Evolutionary conservation across 2,329 filamentous ascomycete species (phyloP).

Genomic region (Colletotrichum noveboracense): DNA sequence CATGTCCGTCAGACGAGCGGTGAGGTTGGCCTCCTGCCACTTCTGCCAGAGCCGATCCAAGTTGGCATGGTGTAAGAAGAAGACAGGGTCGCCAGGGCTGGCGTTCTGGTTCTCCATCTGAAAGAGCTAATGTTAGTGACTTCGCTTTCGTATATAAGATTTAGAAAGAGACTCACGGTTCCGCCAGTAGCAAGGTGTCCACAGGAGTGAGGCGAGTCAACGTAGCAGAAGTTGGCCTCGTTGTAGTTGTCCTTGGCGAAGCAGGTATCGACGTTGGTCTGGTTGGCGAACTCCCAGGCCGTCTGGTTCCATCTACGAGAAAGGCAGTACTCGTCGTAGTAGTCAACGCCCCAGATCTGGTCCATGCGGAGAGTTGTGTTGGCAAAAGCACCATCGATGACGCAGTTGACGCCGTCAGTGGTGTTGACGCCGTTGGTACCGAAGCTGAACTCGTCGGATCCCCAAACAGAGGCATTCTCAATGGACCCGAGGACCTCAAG

Average conservation of each 20-base stretch:
- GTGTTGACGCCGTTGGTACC: constrained; percentile 29
- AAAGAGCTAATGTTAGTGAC: background rate
- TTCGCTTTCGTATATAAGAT: background rate
- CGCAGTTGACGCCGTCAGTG: constrained; percentile 16
- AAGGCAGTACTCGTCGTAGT: constrained; percentile 11
- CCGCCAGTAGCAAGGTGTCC: constrained; percentile 1
- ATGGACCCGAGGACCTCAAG: constrained; percentile 32
- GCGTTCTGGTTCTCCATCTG: constrained; percentile 12
- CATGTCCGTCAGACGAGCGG: background rate
- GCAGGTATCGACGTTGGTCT: background rate
- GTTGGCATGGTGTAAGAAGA: constrained; percentile 12
- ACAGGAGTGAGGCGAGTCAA: constrained; percentile 2
- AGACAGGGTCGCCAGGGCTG: constrained; percentile 9
- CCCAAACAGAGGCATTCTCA: constrained; percentile 16
- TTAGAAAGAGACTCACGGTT: background rate
- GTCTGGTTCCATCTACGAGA: constrained; percentile 2
- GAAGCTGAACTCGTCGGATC: constrained; percentile 28
- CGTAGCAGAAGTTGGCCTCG: constrained; percentile 4
- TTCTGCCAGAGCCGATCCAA: background rate
- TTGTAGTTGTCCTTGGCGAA: background rate
- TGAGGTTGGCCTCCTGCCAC: constrained; percentile 18
- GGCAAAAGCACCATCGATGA: constrained; percentile 28
- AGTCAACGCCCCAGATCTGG: constrained; percentile 5
- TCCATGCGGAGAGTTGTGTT: constrained; percentile 15
- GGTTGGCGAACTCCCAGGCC: background rate